Evolutionary conservation across 257 asterid species (phyloP), one percentile per base, ranked within the genome.

Genomic region (Penstemon eatonii): DNA sequence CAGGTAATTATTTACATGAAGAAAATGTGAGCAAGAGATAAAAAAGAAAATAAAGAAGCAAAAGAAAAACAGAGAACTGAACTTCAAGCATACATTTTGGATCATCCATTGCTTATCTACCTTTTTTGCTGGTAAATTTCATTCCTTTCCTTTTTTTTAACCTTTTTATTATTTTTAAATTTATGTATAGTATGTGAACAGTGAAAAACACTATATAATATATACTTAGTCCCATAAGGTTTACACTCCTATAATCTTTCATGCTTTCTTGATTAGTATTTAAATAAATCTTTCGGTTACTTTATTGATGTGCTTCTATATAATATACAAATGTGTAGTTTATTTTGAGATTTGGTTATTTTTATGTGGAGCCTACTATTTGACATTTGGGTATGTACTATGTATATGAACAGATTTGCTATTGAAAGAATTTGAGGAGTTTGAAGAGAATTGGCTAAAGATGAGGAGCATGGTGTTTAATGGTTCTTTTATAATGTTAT

Each of bases 391-490:
- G 6, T n/a, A 11, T 52, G 25, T 45, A 8, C 19, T 59, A 51
- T 60, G 42, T 66, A 60, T 73, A 43, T 63, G 75, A 18, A 50
- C 91, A 83, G 95, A 78, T 80, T 79, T 62, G 73, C 50, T 70
- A 11, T 66, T 66, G 69, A 72, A 41, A 69, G 74, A 65, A 46
- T 49, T 78, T 51, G 68, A 70, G 75, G 83, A 70, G 76, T 58
- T 72, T 78, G 78, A 45, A 54, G 68, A 57, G 56, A 66, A 56
- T 67, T 12, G 75, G 84, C 69, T 19, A 53, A 25, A 65, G 73
- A 91, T 84, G 99, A 70, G 79, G 78, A 83, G 39, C 65, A 65
- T 65, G 82, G 78, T 72, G 79, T 56, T 79, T 75, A 72, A 65
- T 63, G 71, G 75, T 13, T 73, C 67, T 71, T 49, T 75, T 52